Base-by-base conservation (phyloP, 1,284 basidiomycete genomes). In the Ustilago cynodontis region DNA sequence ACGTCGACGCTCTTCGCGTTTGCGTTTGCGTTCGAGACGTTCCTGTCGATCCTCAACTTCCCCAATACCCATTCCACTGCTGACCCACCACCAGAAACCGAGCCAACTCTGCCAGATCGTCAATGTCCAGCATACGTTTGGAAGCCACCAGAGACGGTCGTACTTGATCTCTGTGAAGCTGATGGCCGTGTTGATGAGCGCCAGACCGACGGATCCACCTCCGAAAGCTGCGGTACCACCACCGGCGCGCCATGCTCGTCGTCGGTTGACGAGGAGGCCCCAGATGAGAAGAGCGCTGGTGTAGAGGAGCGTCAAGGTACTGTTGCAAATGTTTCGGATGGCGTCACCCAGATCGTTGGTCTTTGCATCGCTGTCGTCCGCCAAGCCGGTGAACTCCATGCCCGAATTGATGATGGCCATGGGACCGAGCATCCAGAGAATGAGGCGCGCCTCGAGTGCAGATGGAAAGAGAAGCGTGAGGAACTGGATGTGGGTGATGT, bases 401-500 rank as follows among this genome's bases (percentile, higher is more conserved):
- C 91, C 89, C 0, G 94, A 92, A 0, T 94, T 91, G 3, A 93
- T 89, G 70, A 98, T 87, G 1, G 95, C 95, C 13, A 99, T 89
- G 0, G 96, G 96, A 7, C 93, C 94, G 13, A 98, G 90, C 39
- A 97, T 89, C 74, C 91, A 88, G 81, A 95, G 92, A 67, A 99
- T 96, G 55, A 99, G 90, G 24, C 92, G 89, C 4, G 91, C 92
- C 87, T 99, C 97, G 39, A 96, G 90, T n/a, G 90, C 88, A 5
- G 97, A 98, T 1, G 96, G 96, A 85, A 94, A 99, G 20, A 99
- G 90, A 6, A 99, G 90, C 2, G 96, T 97, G 63, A 99, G 89
- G 87, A 98, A 98, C 86, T 99, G 97, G 61, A 99, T 98, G 87
- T 99, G 95, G 0, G 96, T 97, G 68, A 94, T 92, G 68, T 96